Evolutionary conservation across 441 rosid species (phyloP), one percentile per base, ranked within the genome.

Genomic region (Breynia disticha): DNA sequence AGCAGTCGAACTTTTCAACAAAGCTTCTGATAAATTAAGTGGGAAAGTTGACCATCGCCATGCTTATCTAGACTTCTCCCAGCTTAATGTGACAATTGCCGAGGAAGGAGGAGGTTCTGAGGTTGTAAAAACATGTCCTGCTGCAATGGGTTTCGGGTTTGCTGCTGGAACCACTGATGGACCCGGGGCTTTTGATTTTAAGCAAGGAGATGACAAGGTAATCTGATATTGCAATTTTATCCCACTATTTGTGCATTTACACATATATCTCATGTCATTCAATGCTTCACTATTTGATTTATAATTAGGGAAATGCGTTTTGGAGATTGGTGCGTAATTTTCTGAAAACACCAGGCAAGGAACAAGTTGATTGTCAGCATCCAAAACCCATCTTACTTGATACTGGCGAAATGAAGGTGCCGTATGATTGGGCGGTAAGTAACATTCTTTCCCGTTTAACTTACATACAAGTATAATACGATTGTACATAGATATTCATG

Each of bases 91-190:
- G 56, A 71, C 81, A 35, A 64, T 83, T 46, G 68, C 57, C 45
- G 74, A 78, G 54, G 59, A 67, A 57, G 82, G 71, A 59, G 90
- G 90, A 66, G 79, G 67, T 47, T 77, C 87, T 47, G 76, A 77
- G 70, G 76, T 66, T 18, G 87, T 79, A 46, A 83, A 75, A 67
- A 87, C 96, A 52, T 85, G 98, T 67, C 98, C 96, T 63, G 97
- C 95, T 59, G 91, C 97, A 49, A 79, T 91, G 97, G 98, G 98
- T 24, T 91, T 91, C 64, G 89, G 74, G 63, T 86, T 91, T 79
- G 97, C 97, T 16, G 98, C 95, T 10, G 97, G 98, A 72, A 91
- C 98, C 32, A 91, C 95, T 15, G 98, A 91, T 78, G 98, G 97
- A 50, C 97, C 95, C 28, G 97, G 98, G 56, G 97, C 97, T 72